Base-by-base conservation (phyloP, 2,329 filamentous ascomycete genomes). In the Sporothrix sp. region DNA sequence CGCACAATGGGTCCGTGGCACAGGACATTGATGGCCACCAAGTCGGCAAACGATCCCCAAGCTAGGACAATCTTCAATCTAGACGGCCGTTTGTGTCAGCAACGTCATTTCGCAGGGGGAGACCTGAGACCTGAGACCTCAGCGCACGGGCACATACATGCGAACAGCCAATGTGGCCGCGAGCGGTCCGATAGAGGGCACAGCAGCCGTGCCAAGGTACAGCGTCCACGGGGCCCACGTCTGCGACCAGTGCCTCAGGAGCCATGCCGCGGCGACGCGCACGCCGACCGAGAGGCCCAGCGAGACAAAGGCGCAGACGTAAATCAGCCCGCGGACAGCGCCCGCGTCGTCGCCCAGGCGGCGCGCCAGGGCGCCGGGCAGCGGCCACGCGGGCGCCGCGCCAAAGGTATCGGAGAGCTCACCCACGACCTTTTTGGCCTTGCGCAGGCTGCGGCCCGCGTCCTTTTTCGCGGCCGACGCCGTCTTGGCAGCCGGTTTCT, bases 1-100 rank as follows among this genome's bases (percentile, higher is more conserved):
- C 76, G 67, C 64, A 82, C 78, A 59, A 80, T 78, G 38, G 90
- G 91, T 18, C 84, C 78, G 66, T 88, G 82, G 50, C 84, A 82
- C 37, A 96, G 71, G 54, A 87, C 64, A 52, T 78, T 78, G 61
- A 87, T 69, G 42, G 79, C 74, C 10, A 76, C 77, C 46, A 85
- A 71, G 64, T 87, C 84, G 63, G 80, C 74, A 67, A 50, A 74
- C 38, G 81, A 72, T 59, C 77, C 78, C 87, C 88, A 95, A 21
- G 72, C 79, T 48, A 95, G 72, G 63, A 89, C 82, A 42, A 81
- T 65, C 63, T 78, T 86, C 28, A 45, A 5, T 16, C 43, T 45
- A 13, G 5, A 11, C 4, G 16, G 71, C 11, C 1, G 30, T 3
- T 3, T 7, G 1, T 14, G 48, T 54, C 13, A 54, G 48, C n/a